Base-by-base conservation (phyloP, 2,329 filamentous ascomycete genomes). In the Ophiostoma fasciatum region DNA sequence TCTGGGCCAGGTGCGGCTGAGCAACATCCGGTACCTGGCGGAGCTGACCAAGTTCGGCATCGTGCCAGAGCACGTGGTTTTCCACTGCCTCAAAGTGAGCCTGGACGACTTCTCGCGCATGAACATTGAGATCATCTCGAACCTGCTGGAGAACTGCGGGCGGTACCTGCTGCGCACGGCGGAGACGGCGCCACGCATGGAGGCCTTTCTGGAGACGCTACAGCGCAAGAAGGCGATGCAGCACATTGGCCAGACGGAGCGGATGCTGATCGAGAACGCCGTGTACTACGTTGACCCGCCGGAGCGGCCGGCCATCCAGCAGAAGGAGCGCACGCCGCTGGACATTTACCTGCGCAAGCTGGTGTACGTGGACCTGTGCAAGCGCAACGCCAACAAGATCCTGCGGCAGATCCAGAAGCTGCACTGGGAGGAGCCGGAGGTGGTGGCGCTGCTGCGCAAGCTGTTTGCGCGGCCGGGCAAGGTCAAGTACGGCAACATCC, bases 41-140 rank as follows among this genome's bases (percentile, higher is more conserved):
- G 90, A 98, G 58, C 62, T 98, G 51, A 98, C 90, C 40, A 98
- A 98, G 53, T 98, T 98, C 51, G 88, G 90, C 22, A 84, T 94
- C 22, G 90, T 98, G 8, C 90, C 92, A 1, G 90, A 98, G 56
- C 90, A 98, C 57, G 88, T 98, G 45, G 92, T 98, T 36, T 98
- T 98, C 52, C 90, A 98, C 52, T 98, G 90, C 53, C 74, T 98
- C 48, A 98, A 94, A 57, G 88, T 98, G 54, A 92, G 88, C 47
- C 62, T 98, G 20, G 90, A 98, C 49, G 90, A 98, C 51, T 98
- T 98, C 52, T 94, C 90, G 3, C 74, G 88, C 42, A 94, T 94
- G 82, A 98, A 98, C 51, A 94, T 98, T 44, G 92, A 98, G 56
- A 94, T 98, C 48, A 88, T 98, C 44, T 92, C 87, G 50, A 93